Percentiles rank a stretch among this genome's conserved stretches.
These are phyloP conservation scores for Stagonosporopsis tanaceti DNA, from an alignment of 2,329 filamentous ascomycete genomes.

Conservation along the genomic window DNA sequence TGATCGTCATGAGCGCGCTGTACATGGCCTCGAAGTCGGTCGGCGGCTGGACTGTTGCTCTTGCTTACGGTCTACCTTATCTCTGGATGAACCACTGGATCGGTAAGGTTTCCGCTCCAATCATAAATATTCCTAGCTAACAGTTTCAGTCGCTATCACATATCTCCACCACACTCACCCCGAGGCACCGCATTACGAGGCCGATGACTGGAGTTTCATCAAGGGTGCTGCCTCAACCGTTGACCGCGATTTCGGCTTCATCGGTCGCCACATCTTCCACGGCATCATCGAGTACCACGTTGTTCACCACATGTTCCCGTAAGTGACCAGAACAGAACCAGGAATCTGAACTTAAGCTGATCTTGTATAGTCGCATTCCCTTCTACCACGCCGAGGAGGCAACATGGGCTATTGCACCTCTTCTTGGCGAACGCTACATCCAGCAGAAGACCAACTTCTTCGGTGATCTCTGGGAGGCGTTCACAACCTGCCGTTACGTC, in stretches of 20 bases:
- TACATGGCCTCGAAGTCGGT: conserved; percentile 62
- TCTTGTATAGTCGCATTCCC: conserved; percentile 31
- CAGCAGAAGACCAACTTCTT: conserved; percentile 33
- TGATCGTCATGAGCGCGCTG: conserved; percentile 51
- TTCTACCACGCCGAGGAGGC: conserved; percentile 41
- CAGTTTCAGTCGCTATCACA: conserved; percentile 68
- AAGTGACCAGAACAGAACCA: conserved; percentile 4
- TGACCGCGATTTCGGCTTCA: conserved; percentile 70
- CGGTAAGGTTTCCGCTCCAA: conserved; percentile 18
- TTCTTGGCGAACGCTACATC: conserved; percentile 37
- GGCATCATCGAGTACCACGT: conserved; percentile 72
- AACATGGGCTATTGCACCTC: conserved; percentile 32
- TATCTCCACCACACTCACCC: conserved; percentile 76
- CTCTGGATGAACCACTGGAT: conserved; percentile 77
- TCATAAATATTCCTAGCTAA: conserved; percentile 1
- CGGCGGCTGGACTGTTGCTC: conserved; percentile 64
- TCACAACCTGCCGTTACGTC: conserved; percentile 36
- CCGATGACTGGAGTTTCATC: conserved; percentile 67
- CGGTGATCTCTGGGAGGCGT: conserved; percentile 31
- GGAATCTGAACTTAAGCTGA: conserved; percentile 11
- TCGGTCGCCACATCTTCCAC: conserved; percentile 71
- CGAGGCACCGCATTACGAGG: conserved; percentile 65
- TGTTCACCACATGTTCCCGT: conserved; percentile 68
- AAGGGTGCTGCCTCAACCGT: conserved; percentile 69
- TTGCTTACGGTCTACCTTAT: conserved; percentile 71